phyloP scores from a whole-genome alignment of 169 alveolate species.

The Plasmodium blacklocki region DNA sequence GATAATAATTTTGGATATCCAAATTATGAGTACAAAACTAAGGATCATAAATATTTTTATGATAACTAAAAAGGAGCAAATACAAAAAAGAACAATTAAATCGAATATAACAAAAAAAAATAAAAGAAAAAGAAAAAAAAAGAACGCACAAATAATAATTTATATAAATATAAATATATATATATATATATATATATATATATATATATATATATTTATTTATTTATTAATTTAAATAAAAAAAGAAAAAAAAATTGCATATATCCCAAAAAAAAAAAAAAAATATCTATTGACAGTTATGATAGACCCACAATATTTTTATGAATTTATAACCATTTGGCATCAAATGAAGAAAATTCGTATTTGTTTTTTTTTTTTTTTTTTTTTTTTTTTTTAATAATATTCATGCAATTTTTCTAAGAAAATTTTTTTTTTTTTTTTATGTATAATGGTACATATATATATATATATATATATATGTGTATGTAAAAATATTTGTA shows the following conservation, averaged over 20 bases:
- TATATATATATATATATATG: conserved; percentile 26
- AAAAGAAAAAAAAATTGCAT: too few relatives aligned
- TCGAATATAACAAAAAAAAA: conserved; percentile 2
- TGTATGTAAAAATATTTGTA: conserved; percentile 9
- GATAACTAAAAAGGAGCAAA: conserved; percentile 2
- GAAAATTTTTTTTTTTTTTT: conserved; percentile 1
- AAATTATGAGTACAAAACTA: conserved; percentile 44
- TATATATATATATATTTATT: background rate
- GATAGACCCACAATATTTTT: too few relatives aligned
- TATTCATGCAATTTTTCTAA: conserved; percentile 1
- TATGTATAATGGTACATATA: background rate
- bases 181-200: conserved; percentile 5
- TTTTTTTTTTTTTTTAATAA: conserved; percentile 5
- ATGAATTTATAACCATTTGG: too few relatives aligned
- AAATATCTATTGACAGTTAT: too few relatives aligned
- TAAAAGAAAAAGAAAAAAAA: conserved; percentile 9
- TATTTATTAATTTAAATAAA: background rate
- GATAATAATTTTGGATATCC: conserved; percentile 26
- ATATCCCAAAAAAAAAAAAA: too few relatives aligned
- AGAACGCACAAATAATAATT: background rate
- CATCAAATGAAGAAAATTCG: conserved; percentile 2
- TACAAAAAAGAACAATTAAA: background rate
- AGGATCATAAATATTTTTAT: conserved; percentile 51
- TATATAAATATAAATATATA: background rate
- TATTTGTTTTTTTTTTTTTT: background rate